Evolutionary conservation across 2,329 filamentous ascomycete genomes (phyloP).

Genomic region (Pseudogymnoascus sp.): DNA sequence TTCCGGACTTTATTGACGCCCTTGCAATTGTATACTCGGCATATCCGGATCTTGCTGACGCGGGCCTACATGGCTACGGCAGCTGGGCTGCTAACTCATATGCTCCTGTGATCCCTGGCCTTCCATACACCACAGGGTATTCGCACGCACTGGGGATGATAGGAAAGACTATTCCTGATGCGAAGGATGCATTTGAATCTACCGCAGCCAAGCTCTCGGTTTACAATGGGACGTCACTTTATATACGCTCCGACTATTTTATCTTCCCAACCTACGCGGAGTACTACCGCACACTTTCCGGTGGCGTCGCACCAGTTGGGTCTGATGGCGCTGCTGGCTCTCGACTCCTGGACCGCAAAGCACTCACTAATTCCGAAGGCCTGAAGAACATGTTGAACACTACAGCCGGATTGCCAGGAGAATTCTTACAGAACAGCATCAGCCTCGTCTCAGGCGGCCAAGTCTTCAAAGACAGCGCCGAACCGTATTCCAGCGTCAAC

Average conservation of each 20-base stretch:
- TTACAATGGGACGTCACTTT: slow-evolving; percentile 19
- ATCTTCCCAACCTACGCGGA: slow-evolving; percentile 22
- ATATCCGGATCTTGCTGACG: slow-evolving; percentile 27
- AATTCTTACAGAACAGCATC: slow-evolving; percentile 22
- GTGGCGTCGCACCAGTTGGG: slow-evolving; percentile 19
- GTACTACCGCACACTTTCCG: slow-evolving; percentile 26
- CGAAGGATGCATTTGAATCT: slow-evolving; percentile 19
- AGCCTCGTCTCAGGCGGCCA: slow-evolving; percentile 28
- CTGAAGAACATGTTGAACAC: slow-evolving; percentile 25
- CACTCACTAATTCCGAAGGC: slow-evolving; percentile 17
- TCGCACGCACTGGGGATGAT: slow-evolving; percentile 27
- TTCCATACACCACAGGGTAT: slow-evolving; percentile 23
- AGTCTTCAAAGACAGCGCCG: slow-evolving; percentile 24
- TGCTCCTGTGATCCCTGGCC: slow-evolving; percentile 21
- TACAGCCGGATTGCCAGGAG: slow-evolving; percentile 22
- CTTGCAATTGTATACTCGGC: slow-evolving; percentile 27
- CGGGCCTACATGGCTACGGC: slow-evolving; percentile 25
- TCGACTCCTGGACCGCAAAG: slow-evolving; percentile 23
- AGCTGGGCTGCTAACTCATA: slow-evolving; percentile 26
- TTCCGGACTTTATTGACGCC: slow-evolving; percentile 24
- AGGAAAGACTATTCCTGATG: slow-evolving; percentile 21
- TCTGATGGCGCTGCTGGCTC: slow-evolving; percentile 20
- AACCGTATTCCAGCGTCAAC: slow-evolving; percentile 25
- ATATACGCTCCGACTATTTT: slow-evolving; percentile 16
- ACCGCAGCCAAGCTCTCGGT: slow-evolving; percentile 17